Percentiles rank a stretch among this genome's conserved stretches.
These are phyloP conservation scores for Ophiostoma novo-ulmi DNA, from an alignment of 2,329 filamentous ascomycete genomes.

Conservation along the genomic window DNA sequence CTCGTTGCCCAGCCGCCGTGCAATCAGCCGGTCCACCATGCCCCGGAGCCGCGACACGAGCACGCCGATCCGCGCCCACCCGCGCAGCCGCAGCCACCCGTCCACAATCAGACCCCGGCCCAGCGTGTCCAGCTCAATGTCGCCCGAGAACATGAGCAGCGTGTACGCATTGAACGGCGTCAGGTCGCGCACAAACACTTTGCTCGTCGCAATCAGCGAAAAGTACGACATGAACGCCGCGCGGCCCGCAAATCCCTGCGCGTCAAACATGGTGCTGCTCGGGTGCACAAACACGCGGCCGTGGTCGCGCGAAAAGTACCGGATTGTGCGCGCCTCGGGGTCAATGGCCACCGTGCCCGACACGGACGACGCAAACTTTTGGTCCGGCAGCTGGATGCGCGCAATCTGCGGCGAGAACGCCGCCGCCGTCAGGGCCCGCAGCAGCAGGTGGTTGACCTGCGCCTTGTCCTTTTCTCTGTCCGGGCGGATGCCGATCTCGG, in stretches of 20 bases:
- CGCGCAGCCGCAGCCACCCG: conserved; percentile 78
- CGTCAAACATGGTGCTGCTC: conserved; percentile 77
- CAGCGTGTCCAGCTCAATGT: conserved; percentile 77
- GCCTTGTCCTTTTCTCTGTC: conserved; percentile 35
- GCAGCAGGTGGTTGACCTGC: conserved; percentile 41
- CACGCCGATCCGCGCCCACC: conserved; percentile 93
- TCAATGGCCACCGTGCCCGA: conserved; percentile 89
- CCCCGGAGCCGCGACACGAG: conserved; percentile 74
- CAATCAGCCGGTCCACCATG: conserved; percentile 82
- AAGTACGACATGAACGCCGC: conserved; percentile 85
- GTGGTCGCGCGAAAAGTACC: conserved; percentile 82
- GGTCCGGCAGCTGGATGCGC: conserved; percentile 87
- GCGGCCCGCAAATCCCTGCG: conserved; percentile 68
- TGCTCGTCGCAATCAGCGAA: conserved; percentile 83
- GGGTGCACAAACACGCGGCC: conserved; percentile 91
- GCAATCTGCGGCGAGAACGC: conserved; percentile 82
- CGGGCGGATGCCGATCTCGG: conserved; percentile 75
- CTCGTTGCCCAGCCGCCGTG: conserved; percentile 64
- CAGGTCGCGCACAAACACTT: conserved; percentile 85
- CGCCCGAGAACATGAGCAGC: conserved; percentile 82
- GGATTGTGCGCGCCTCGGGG: conserved; percentile 85
- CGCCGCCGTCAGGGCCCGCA: conserved; percentile 66
- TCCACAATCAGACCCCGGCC: conserved; percentile 85
- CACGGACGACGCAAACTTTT: conserved; percentile 84
- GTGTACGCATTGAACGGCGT: conserved; percentile 92